These are phyloP conservation scores for Spinellus fusiger DNA, from an alignment of 192 early-diverging fungal genomes.

Conservation along the genomic window DNA sequence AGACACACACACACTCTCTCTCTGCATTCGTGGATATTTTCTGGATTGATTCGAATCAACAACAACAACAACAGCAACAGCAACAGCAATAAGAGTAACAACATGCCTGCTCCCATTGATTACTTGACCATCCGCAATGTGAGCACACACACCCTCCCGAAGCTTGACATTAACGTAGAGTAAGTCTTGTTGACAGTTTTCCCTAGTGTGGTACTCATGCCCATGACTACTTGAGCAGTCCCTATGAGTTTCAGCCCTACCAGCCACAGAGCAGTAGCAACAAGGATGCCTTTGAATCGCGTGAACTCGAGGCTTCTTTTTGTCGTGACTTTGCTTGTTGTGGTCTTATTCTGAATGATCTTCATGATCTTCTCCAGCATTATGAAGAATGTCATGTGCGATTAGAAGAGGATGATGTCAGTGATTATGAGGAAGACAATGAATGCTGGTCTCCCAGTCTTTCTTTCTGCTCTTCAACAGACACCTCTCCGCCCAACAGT, in stretches of 20 bases:
- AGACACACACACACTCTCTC: no score
- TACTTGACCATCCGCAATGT: conserved; percentile 18
- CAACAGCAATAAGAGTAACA: neutral
- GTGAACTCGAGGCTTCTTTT: conserved; percentile 76
- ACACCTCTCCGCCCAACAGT: conserved; percentile 4
- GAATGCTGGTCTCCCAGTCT: conserved; percentile 8
- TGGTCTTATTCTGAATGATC: conserved; percentile 76
- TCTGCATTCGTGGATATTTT: neutral
- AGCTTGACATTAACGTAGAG: conserved; percentile 33
- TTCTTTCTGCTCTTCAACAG: conserved; percentile 13
- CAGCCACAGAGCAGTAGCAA: conserved; percentile 15
- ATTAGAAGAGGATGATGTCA: conserved; percentile 63
- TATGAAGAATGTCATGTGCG: conserved; percentile 93
- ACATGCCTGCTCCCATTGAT: conserved; percentile 32
- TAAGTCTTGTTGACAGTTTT: conserved; percentile 15
- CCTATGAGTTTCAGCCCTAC: conserved; percentile 27
- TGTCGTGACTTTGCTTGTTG: conserved; percentile 96
- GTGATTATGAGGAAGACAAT: conserved; percentile 32
- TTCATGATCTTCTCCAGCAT: conserved; percentile 94
- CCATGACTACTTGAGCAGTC: conserved; percentile 4
- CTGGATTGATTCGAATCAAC: neutral
- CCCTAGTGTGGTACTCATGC: neutral
- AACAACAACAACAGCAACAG: neutral
- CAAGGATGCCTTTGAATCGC: conserved; percentile 41
- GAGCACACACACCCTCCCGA: conserved; percentile 27